phyloP scores from a whole-genome alignment of 306 rosid genomes.

The Pyrus pyrifolia region DNA sequence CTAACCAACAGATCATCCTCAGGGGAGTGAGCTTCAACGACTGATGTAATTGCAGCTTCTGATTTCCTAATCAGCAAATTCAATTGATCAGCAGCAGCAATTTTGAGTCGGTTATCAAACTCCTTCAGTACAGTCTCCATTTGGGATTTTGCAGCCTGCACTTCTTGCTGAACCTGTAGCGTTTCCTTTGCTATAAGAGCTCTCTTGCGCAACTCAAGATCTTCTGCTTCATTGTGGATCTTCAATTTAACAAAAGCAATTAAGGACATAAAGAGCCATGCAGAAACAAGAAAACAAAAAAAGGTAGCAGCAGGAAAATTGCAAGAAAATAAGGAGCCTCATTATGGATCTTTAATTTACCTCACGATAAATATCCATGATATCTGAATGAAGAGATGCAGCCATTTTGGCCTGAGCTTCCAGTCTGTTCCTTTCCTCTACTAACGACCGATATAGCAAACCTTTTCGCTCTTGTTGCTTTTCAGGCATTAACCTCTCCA shows the following conservation, averaged over 20 bases:
- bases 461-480: slow-evolving; percentile 80
- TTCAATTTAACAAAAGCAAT: slow-evolving; percentile 19
- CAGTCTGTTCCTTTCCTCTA: slow-evolving; percentile 63
- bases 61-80: slow-evolving; percentile 60
- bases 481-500: slow-evolving; percentile 70
- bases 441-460: slow-evolving; percentile 56
- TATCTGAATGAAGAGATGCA: slow-evolving; percentile 55
- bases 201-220: slow-evolving; percentile 62
- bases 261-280: neutral
- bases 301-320: neutral
- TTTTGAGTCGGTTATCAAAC: slow-evolving; percentile 59
- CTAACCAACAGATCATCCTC: slow-evolving; percentile 20
- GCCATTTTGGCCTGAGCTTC: slow-evolving; percentile 64
- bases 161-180: slow-evolving; percentile 48
- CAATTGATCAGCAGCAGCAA: slow-evolving; percentile 37
- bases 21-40: slow-evolving; percentile 51
- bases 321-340: neutral
- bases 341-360: slow-evolving; percentile 23
- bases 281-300: neutral
- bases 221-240: slow-evolving; percentile 79
- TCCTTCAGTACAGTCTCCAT: slow-evolving; percentile 52
- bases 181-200: slow-evolving; percentile 67
- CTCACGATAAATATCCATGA: slow-evolving; percentile 56
- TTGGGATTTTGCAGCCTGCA: slow-evolving; percentile 51
- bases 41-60: slow-evolving; percentile 64